Conservation (phyloP, 441 rosid genomes). For the Corymbia calophylla region DNA sequence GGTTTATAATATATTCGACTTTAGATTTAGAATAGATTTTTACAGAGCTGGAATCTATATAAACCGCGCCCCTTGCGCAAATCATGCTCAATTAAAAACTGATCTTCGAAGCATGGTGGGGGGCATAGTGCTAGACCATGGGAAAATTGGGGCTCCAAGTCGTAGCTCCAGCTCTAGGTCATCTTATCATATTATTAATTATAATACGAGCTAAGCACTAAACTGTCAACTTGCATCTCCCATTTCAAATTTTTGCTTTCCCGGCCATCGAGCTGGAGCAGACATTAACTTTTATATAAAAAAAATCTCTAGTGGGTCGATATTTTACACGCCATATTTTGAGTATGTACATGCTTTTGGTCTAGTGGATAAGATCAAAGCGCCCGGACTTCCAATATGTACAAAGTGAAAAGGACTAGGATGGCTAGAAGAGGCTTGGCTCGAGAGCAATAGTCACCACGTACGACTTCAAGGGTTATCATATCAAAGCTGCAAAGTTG, state of each 20-base stretch:
- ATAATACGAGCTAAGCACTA: rapidly evolving
- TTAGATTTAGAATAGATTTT: background rate
- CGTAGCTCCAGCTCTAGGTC: background rate
- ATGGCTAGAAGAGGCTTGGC: background rate
- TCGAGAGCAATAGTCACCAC: background rate
- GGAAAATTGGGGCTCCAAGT: background rate
- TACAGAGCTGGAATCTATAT: background rate
- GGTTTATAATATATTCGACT: background rate
- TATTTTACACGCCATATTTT: no score
- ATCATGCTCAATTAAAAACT: background rate
- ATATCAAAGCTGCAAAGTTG: background rate
- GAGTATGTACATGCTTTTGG: no score
- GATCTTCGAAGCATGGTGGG: background rate
- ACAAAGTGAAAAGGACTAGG: background rate
- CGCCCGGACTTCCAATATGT: background rate
- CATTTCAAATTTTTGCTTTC: background rate
- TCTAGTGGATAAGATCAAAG: background rate
- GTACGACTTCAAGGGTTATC: background rate
- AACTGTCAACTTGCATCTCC: background rate
- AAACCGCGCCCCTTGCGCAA: background rate
- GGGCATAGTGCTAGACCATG: background rate
- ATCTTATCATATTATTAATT: background rate
- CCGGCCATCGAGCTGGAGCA: background rate
- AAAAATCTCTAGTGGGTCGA: background rate
- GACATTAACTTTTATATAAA: background rate